Evolutionary conservation across 495 filamentous ascomycete species (phyloP).

Genomic region (Parmelia sp.): DNA sequence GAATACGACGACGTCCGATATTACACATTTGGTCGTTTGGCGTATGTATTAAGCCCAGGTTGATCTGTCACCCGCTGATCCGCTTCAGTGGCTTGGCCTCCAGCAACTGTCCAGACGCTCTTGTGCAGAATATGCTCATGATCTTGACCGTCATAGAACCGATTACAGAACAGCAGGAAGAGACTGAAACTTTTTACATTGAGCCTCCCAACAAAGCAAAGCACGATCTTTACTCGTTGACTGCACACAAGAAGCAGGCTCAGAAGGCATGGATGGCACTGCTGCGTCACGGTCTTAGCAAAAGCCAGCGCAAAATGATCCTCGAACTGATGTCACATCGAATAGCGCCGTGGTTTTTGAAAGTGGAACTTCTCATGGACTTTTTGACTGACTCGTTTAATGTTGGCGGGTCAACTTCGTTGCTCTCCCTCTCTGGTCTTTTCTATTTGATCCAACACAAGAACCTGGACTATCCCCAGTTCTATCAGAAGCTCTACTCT

Average conservation of each 20-base stretch:
- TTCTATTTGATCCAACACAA: conserved; percentile 90
- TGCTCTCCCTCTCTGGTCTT: conserved; percentile 84
- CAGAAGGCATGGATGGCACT: conserved; percentile 82
- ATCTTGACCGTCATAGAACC: conserved; percentile 61
- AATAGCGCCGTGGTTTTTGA: conserved; percentile 82
- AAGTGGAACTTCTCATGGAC: conserved; percentile 89
- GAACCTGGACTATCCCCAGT: conserved; percentile 93
- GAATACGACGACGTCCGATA: conserved; percentile 79
- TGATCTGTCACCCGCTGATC: conserved; percentile 5
- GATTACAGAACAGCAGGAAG: conserved; percentile 53
- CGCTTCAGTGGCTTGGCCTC: conserved; percentile 6
- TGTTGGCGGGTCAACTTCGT: conserved; percentile 72
- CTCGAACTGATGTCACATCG: conserved; percentile 64
- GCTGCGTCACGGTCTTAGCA: conserved; percentile 55
- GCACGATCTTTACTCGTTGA: conserved; percentile 42
- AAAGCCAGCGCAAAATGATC: conserved; percentile 71
- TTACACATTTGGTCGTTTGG: conserved; percentile 64
- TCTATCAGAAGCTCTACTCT: conserved; percentile 91
- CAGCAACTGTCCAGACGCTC: conserved; percentile 17
- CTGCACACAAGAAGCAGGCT: conserved; percentile 47
- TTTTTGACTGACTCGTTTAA: conserved; percentile 92
- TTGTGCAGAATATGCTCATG: conserved; percentile 51
- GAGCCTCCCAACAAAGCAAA: conserved; percentile 55
- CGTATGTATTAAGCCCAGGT: conserved; percentile 44
- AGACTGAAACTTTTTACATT: conserved; percentile 61